Base-by-base conservation (phyloP, 768 basidiomycete genomes). In the Leccinum ochraceum region DNA sequence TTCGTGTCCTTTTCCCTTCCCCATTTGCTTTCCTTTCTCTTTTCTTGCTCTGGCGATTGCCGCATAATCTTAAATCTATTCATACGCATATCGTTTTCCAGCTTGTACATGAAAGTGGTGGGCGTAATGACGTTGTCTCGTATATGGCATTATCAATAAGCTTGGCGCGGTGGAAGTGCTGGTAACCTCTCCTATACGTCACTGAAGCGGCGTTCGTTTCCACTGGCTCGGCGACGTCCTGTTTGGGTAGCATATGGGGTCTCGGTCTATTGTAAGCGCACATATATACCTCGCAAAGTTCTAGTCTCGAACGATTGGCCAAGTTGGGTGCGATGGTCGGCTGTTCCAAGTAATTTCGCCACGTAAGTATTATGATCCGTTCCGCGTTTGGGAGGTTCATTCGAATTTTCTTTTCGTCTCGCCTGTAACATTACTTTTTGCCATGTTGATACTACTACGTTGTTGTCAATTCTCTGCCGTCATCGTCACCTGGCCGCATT, bases 1-100 rank as follows among this genome's bases (percentile, higher is more conserved):
- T 50, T 17, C 26, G 17, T 5, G 2, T 20, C 22, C 49, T 50
- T 16, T 22, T 50, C 3, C n/a, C 6, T 49, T 22, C 14, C 14
- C 13, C 24, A 14, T 26, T 26, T 16, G 49, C 24, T 50, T 26
- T 16, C 2, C 7, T 26, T 28, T 48, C 22, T 24, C 26, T 34
- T 6, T 5, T 36, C 52, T 58, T 42, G 39, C 17, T 42, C 39
- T 42, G 17, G 39, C 39, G 39, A 42, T 42, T 42, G 39, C 39
- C 39, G 39, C 17, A 42, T 42, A 42, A 42, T 42, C 17, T n/a
- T 42, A 42, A 56, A 39, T 56, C 26, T 58, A 58, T 56, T 37
- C 36, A n/a, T 56, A 36, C 56, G 22, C 57, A 56, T 56, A 58
- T 50, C 49, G 49, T 50, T 26, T 50, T 26, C 6, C 6, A 26